Base-by-base conservation (phyloP, 331 rosid species). In the Rosa hybrid region DNA sequence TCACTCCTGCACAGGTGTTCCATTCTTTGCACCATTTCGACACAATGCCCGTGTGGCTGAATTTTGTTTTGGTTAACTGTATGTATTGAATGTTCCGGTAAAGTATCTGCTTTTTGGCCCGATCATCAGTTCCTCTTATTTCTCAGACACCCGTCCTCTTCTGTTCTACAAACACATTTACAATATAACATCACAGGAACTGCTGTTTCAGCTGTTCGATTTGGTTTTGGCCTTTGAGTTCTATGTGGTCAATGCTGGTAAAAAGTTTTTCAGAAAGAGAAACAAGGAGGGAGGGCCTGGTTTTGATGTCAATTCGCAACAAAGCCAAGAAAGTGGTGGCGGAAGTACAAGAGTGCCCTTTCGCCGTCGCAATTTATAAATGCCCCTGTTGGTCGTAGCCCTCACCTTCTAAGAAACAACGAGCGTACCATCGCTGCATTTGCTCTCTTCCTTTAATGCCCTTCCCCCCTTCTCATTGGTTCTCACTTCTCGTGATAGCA, bases 21-120 rank as follows among this genome's bases (percentile, higher is more conserved):
- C 78, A 49, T 74, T 80, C 83, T 73, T 83, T 68, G 54, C 83
- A 49, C 70, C 82, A 41, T 30, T 80, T 62, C 72, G 27, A 67
- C 59, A 50, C 20, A 70, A 73, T 75, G 84, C 77, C 74, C 80
- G 50, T 50, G 27, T 71, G 74, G 83, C 76, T 59, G 70, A 64
- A 64, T 64, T 30, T 64, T 64, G 70, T 12, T 64, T 30, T 7
- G 70, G 41, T 12, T 30, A 30, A 6, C 6, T 30, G 70, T 27
- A 63, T 64, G n/a, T 30, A 7, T 9, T 59, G 65, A 56, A 60
- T 60, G 39, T 23, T 60, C 25, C 34, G 7, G 68, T 27, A 62
- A 23, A 62, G 5, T 42, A 21, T 71, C 17, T 48, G 60, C n/a
- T 17, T 30, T 70, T 48, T 69, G 57, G 11, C n/a, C 39, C 39